A percentile compares a stretch with the other conserved stretches of the same genome.
Conservation (phyloP, 768 basidiomycete species). For the Tricholoma furcatifolium region DNA sequence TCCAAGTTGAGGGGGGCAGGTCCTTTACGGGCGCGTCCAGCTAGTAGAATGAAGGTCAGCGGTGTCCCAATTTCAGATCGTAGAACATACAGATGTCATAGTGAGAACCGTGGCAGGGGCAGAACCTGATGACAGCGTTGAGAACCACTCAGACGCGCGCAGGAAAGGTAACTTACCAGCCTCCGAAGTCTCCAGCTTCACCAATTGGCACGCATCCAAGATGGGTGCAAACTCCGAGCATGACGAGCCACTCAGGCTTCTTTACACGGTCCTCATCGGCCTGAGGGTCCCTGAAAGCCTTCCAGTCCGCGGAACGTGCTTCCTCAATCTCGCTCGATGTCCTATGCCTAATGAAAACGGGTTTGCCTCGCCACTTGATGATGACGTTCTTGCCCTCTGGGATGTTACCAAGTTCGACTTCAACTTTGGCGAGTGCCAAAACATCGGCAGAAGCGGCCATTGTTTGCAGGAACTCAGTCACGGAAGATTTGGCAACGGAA, state of each 20-base stretch:
- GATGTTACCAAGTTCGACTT: conserved; percentile 85
- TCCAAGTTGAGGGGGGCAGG: conserved; percentile 98
- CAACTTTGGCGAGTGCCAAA: conserved; percentile 96
- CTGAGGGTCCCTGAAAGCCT: conserved; percentile 89
- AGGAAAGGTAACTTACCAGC: conserved; percentile 65
- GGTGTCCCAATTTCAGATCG: not conserved
- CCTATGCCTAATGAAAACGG: conserved; percentile 98
- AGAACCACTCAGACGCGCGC: not conserved
- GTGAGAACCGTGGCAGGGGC: conserved; percentile 98
- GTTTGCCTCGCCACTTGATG: conserved; percentile 99
- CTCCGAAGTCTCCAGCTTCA: conserved; percentile 95
- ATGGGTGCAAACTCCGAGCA: conserved; percentile 95
- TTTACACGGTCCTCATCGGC: conserved; percentile 84
- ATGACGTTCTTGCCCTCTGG: conserved; percentile 98
- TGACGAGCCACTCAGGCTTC: conserved; percentile 95
- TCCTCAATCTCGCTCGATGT: conserved; percentile 91
- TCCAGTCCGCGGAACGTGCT: conserved; percentile 83
- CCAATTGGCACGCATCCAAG: conserved; percentile 98
- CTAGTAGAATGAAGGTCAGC: conserved; percentile 34
- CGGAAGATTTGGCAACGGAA: conserved; percentile 89
- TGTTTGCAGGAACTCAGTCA: conserved; percentile 91
- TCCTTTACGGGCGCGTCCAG: conserved; percentile 93
- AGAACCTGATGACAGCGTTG: conserved; percentile 57
- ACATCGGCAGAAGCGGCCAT: conserved; percentile 99
- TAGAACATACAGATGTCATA: conserved; percentile 84